Evolutionary conservation across 257 asterid genomes (phyloP), one percentile per base, ranked within the genome.

Genomic region (Solanum peruvianum): DNA sequence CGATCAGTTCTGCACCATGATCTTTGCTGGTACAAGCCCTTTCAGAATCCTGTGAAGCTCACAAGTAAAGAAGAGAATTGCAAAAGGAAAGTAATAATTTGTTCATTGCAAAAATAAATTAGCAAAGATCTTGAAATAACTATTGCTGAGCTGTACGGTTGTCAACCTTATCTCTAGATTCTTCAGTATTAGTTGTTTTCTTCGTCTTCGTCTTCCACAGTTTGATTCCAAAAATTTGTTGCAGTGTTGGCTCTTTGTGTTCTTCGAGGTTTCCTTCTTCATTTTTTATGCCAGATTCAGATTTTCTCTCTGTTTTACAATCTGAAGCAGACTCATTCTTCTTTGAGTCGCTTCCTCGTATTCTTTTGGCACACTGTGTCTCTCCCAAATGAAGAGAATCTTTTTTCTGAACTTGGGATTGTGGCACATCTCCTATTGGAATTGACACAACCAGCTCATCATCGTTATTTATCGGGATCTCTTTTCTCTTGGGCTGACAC

Each of bases 1-100:
- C 97, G 67, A 92, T 87, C 86, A 94, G 75, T 71, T 92, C 93
- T 86, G 88, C 92, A 66, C 89, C 92, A 45, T 88, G 83, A 42
- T 81, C 80, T 83, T 90, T 88, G 5, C 56, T 27, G 85, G 49
- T 77, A 75, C 70, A 85, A 37, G 67, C 60, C 70, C 13, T 89
- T 69, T 85, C 47, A 85, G 86, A 60, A 77, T 45, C 87, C 93
- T 56, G 82, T 33, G 56, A 42, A 27, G 47, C 82, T 42, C 39
- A 21, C 45, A 49, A 47, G 39, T 5, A 10, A 49, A 49, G 49
- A 49, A 3, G 4, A 49, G 27, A 80, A 80, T 49, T 18, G 29
- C 37, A 18, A 76, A 64, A 29, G 58, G 52, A 49, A 76, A 77
- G 85, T 27, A 41, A 31, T 27, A 86, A 86, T 18, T 7, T 16